These are phyloP conservation scores for Amauroascus niger DNA, from an alignment of 2,329 filamentous ascomycete species.

Conservation along the genomic window DNA sequence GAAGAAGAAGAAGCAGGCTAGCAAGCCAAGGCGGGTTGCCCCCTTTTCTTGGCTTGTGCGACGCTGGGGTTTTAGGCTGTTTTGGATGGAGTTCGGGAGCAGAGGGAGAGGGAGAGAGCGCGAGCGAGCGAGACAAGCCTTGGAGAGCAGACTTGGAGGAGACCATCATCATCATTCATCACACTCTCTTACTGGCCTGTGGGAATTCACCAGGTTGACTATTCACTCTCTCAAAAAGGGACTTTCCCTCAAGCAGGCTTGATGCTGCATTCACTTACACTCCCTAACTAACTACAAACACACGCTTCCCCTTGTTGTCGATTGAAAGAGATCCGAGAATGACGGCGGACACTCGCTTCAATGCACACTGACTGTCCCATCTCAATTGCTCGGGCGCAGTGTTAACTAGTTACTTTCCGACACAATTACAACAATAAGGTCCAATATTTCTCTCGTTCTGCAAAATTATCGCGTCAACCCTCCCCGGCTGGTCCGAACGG, in stretches of 20 bases:
- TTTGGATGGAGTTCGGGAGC: not conserved
- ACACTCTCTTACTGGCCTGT: no score
- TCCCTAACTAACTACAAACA: no score
- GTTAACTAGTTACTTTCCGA: not conserved
- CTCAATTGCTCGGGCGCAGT: no score
- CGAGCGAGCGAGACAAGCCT: not conserved
- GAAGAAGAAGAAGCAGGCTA: no score
- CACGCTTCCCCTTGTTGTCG: no score
- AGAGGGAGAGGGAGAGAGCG: not conserved
- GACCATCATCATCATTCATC: no score
- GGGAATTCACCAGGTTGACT: no score
- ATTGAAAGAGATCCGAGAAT: not conserved
- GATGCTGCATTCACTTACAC: no score
- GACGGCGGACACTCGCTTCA: no score
- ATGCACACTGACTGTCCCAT: not conserved
- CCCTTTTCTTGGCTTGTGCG: slow-evolving; percentile 2
- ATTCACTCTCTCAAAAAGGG: no score
- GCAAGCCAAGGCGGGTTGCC: not conserved
- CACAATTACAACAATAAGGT: not conserved
- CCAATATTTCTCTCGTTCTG: not conserved
- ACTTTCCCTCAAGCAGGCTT: no score
- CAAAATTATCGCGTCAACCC: slow-evolving; percentile 6
- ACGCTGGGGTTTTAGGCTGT: not conserved
- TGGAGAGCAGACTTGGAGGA: no score
- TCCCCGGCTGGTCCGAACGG: slow-evolving; percentile 10